These are phyloP conservation scores for Hypoxylon subgilvum DNA, from an alignment of 495 filamentous ascomycete genomes.

Conservation along the genomic window DNA sequence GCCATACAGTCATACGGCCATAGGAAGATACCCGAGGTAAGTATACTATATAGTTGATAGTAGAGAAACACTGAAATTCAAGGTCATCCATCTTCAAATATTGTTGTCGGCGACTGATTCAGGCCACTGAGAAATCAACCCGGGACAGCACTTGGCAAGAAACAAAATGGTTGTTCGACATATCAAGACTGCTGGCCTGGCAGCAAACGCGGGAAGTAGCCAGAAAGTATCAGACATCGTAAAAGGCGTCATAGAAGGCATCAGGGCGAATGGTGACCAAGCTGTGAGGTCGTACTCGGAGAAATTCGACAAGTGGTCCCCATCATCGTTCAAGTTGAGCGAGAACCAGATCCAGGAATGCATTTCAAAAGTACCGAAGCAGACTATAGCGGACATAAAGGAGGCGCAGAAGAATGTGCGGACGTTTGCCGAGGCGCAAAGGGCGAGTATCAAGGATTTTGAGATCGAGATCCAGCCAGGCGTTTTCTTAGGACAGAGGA, in stretches of 20 bases:
- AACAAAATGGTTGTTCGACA: conserved; percentile 33
- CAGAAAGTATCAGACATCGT: conserved; percentile 48
- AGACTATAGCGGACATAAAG: conserved; percentile 60
- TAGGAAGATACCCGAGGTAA: conserved; percentile 23
- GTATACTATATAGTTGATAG: background rate
- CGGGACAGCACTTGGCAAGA: background rate
- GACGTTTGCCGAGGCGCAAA: conserved; percentile 56
- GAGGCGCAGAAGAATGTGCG: conserved; percentile 58
- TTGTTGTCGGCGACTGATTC: background rate
- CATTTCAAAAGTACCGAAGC: conserved; percentile 46
- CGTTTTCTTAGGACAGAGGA: conserved; percentile 57
- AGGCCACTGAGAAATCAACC: background rate
- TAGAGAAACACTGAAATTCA: background rate
- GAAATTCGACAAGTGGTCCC: conserved; percentile 63
- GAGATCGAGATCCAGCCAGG: conserved; percentile 58
- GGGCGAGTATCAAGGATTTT: conserved; percentile 52
- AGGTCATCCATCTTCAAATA: background rate
- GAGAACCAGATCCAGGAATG: conserved; percentile 44
- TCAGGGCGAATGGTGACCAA: conserved; percentile 52
- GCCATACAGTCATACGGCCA: conserved; percentile 2
- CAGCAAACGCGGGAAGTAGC: conserved; percentile 23
- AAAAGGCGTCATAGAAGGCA: conserved; percentile 55
- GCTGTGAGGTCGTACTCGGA: conserved; percentile 58
- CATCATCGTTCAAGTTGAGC: conserved; percentile 54
- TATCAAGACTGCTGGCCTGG: conserved; percentile 35